These are phyloP conservation scores for Fusarium miscanthi DNA, from an alignment of 2,329 filamentous ascomycete species.

Conservation along the genomic window DNA sequence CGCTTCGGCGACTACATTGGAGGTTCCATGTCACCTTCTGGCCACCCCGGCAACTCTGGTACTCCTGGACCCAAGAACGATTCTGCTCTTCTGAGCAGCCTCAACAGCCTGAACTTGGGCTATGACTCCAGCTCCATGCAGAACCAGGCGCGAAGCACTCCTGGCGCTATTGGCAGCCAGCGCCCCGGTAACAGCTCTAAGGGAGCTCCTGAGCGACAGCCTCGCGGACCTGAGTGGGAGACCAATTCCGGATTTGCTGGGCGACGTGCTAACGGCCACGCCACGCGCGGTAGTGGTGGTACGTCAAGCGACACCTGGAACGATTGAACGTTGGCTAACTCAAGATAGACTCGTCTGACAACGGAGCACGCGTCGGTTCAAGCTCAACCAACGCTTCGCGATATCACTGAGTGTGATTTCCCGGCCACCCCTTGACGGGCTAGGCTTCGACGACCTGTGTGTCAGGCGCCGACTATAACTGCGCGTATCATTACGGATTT, in stretches of 20 bases:
- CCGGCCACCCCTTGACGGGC: constrained; percentile 1
- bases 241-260: constrained; percentile 62
- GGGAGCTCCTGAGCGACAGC: constrained; percentile 69
- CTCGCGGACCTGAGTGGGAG: constrained; percentile 73
- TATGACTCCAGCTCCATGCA: constrained; percentile 59
- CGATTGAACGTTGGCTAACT: constrained; percentile 24
- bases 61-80: constrained; percentile 55
- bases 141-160: constrained; percentile 57
- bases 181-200: constrained; percentile 58
- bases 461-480: constrained; percentile 8
- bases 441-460: constrained; percentile 14
- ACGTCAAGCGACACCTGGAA: constrained; percentile 45
- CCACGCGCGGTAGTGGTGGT: constrained; percentile 73
- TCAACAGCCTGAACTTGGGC: constrained; percentile 64
- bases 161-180: constrained; percentile 74
- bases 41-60: constrained; percentile 50
- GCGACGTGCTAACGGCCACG: constrained; percentile 70
- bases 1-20: constrained; percentile 61
- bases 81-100: constrained; percentile 58
- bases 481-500: constrained; percentile 38
- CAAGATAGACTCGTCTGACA: constrained; percentile 56
- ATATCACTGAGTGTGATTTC: constrained; percentile 49
- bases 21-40: constrained; percentile 50
- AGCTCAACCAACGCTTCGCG: constrained; percentile 51
- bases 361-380: constrained; percentile 53